A percentile compares a stretch with the other conserved stretches of the same genome.
These are phyloP conservation scores for Serendipita sp. DNA, from an alignment of 768 basidiomycete genomes.

Conservation along the genomic window DNA sequence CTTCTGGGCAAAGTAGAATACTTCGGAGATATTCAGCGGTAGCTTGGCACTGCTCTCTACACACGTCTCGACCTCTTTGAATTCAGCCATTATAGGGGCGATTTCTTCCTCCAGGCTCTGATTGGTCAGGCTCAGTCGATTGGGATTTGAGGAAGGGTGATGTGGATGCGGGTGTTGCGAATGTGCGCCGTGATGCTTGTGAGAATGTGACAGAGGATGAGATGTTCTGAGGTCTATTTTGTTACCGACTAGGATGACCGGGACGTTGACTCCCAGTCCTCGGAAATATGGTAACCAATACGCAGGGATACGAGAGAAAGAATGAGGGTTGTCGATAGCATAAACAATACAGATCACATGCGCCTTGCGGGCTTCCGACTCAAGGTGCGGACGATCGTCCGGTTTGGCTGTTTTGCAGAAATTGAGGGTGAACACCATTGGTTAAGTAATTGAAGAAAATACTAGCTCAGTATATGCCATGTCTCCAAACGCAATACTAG, in stretches of 20 bases:
- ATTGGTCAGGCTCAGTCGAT: slow-evolving; percentile 56
- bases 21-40: slow-evolving; percentile 85
- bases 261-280: slow-evolving; percentile 89
- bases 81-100: slow-evolving; percentile 93
- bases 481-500: background rate
- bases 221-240: slow-evolving; percentile 94
- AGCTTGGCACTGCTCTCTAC: slow-evolving; percentile 92
- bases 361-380: slow-evolving; percentile 90
- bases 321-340: slow-evolving; percentile 88
- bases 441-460: background rate
- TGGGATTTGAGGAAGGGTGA: background rate
- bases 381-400: slow-evolving; percentile 74
- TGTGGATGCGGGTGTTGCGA: background rate
- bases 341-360: slow-evolving; percentile 98
- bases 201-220: background rate
- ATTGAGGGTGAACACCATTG: background rate
- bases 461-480: background rate
- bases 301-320: slow-evolving; percentile 94
- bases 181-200: background rate
- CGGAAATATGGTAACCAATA: slow-evolving; percentile 96
- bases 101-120: slow-evolving; percentile 91
- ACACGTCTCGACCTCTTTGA: slow-evolving; percentile 99
- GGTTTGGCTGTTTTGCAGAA: slow-evolving; percentile 44
- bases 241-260: slow-evolving; percentile 94
- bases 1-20: slow-evolving; percentile 97